Evolutionary conservation across 441 rosid species (phyloP).

Genomic region (Erysimum cheiri): DNA sequence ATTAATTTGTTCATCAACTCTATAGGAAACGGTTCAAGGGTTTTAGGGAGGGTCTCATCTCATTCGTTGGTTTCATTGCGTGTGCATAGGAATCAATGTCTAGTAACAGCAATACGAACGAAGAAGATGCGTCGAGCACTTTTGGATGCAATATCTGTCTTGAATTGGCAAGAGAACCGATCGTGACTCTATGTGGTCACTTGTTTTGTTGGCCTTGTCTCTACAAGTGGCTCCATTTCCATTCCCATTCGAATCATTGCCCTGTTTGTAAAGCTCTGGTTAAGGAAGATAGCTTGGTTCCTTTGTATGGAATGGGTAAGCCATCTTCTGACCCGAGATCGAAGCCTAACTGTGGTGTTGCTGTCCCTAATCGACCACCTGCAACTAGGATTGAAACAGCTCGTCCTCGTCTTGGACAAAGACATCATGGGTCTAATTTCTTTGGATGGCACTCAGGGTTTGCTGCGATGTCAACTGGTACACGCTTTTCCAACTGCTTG

Average conservation of each 20-base stretch:
- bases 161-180: constrained; percentile 90
- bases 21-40: neutral
- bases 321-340: constrained; percentile 79
- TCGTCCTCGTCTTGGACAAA: constrained; percentile 67
- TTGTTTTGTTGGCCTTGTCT: constrained; percentile 99
- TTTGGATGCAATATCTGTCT: constrained; percentile 97
- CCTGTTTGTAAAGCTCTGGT: constrained; percentile 90
- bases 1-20: neutral
- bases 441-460: constrained; percentile 57
- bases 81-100: constrained; percentile 24
- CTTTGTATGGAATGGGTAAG: constrained; percentile 93
- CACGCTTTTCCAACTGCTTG: constrained; percentile 65
- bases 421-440: constrained; percentile 66
- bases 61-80: neutral
- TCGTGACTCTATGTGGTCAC: constrained; percentile 93
- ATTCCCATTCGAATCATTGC: constrained; percentile 74
- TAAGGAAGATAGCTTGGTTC: constrained; percentile 87
- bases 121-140: constrained; percentile 59
- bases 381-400: constrained; percentile 93
- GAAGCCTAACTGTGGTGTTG: constrained; percentile 62
- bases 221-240: constrained; percentile 85
- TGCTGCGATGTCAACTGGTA: constrained; percentile 50
- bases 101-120: constrained; percentile 43
- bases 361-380: constrained; percentile 82
- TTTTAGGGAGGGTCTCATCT: neutral